A percentile compares a stretch with the other conserved stretches of the same genome.
Conservation (phyloP, 495 filamentous ascomycete species). For the Penicillium lividum region DNA sequence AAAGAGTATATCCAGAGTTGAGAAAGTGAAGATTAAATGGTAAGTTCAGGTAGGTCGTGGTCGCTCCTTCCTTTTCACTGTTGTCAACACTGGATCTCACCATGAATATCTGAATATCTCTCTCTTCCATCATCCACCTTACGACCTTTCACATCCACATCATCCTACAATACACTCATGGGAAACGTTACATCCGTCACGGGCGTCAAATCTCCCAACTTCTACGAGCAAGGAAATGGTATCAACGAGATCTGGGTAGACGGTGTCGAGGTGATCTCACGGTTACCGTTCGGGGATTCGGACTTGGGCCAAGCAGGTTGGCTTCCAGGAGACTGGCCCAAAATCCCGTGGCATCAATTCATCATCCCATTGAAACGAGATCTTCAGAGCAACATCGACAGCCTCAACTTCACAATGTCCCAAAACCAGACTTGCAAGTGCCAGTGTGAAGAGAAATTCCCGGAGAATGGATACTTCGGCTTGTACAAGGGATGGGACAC, state of each 20-base stretch:
- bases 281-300: conserved; percentile 39
- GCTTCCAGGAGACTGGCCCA: conserved; percentile 31
- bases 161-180: conserved; percentile 18
- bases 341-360: conserved; percentile 46
- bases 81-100: neutral
- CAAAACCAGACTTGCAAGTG: neutral
- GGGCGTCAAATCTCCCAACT: conserved; percentile 36
- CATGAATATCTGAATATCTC: neutral
- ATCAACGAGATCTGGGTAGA: conserved; percentile 44
- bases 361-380: conserved; percentile 41
- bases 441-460: neutral
- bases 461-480: neutral
- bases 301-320: conserved; percentile 39
- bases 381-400: neutral
- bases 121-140: neutral
- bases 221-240: conserved; percentile 37
- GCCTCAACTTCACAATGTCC: neutral
- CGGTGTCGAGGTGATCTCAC: conserved; percentile 38
- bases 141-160: neutral
- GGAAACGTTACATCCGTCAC: conserved; percentile 37
- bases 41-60: too few species aligned
- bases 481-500: neutral
- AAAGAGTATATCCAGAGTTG: too few species aligned
- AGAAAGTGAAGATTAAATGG: too few species aligned
- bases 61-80: neutral